Evolutionary conservation across 352 stramenopile species (phyloP), one percentile per base, ranked within the genome.

Genomic region (Phytophthora tubulina): DNA sequence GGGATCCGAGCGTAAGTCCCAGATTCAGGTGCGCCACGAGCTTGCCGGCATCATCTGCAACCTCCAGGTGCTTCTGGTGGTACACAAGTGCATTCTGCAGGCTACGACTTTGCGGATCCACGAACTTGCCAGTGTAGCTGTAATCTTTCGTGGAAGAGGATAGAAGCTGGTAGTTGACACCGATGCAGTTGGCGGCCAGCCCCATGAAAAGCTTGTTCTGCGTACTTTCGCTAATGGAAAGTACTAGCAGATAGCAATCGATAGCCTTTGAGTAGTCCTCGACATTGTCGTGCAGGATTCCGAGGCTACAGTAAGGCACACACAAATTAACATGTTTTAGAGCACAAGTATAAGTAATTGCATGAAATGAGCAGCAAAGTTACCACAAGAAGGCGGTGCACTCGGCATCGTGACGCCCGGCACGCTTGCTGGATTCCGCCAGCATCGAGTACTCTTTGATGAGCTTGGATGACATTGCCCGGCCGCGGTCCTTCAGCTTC

Each of bases 11-110:
- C n/a, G 89, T 88, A 15, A 97, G 80, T 6, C 91, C 89, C 30
- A 97, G 58, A 63, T 97, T 97, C 36, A 95, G 72, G 56, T 96
- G 80, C 4, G 90, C 86, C n/a, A 97, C 86, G 36, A 96, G 97
- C 49, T 90, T 93, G 17, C 92, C 91, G 4, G 90, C 91, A 51
- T 96, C 90, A 52, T 97, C 90, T 3, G 87, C 84, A 15, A 85
- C 75, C 3, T 93, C 79, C 10, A 96, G 55, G 71, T 97, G 90
- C 46, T 94, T 93, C 38, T 86, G 59, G 51, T 97, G 90, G 66
- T 85, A 95, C 21, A 73, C 67, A 35, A 90, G 46, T 4, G 87
- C 87, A 15, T 78, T 81, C 32, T 83, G 76, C 11, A 96, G 63
- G 15, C 66, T 76, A 10, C 68, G 65, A 52, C 80, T 95, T 17